These are phyloP conservation scores for Brassica hybrid DNA, from an alignment of 441 rosid genomes.

Conservation along the genomic window DNA sequence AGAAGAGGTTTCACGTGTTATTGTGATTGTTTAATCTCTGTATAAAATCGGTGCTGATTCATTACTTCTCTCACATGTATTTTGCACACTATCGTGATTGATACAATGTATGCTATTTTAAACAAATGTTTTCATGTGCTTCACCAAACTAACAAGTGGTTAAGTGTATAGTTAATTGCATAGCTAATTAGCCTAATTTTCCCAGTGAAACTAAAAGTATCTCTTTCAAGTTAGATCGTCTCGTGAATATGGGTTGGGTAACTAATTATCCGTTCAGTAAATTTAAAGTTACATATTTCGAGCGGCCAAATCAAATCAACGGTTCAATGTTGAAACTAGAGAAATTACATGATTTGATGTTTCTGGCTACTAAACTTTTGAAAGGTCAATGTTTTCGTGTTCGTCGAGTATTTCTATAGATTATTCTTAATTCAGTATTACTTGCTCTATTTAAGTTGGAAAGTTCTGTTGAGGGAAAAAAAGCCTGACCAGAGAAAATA, in stretches of 20 bases:
- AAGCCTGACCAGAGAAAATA: too few relatives aligned
- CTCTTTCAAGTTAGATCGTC: neutral
- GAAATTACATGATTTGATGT: neutral
- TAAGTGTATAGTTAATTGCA: constrained; percentile 3
- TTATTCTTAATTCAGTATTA: neutral
- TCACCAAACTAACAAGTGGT: constrained; percentile 21
- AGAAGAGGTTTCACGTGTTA: constrained; percentile 32
- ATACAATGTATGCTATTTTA: constrained; percentile 7
- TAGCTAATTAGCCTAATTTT: neutral
- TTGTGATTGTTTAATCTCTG: constrained; percentile 8
- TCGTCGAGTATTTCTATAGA: neutral
- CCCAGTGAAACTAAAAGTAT: neutral
- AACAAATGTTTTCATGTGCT: constrained; percentile 37
- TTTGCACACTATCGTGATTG: constrained; percentile 23
- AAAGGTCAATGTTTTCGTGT: constrained; percentile 13
- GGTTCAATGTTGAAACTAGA: neutral
- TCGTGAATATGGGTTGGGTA: neutral
- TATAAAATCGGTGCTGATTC: constrained; percentile 15
- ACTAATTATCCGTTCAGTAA: neutral
- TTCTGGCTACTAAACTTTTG: neutral
- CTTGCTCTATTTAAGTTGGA: neutral
- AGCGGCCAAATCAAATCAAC: neutral
- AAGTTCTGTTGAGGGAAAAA: too few relatives aligned
- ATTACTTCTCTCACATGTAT: constrained; percentile 26
- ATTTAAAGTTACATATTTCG: neutral